These are phyloP conservation scores for Dentipellis sp. DNA, from an alignment of 768 basidiomycete species.

Conservation along the genomic window DNA sequence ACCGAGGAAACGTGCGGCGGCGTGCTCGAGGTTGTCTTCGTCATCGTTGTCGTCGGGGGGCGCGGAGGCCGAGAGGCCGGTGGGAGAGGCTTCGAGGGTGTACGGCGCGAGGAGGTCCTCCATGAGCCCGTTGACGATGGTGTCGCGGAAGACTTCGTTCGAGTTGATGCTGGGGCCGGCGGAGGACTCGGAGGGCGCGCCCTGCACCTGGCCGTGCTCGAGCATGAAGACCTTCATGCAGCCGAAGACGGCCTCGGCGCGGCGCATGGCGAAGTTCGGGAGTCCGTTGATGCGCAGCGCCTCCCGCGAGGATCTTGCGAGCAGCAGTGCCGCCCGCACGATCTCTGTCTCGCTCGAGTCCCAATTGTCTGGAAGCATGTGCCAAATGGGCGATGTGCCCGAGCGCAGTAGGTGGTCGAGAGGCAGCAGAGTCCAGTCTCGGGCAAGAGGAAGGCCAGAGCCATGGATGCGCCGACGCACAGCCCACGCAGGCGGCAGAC, in stretches of 20 bases:
- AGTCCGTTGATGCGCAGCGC: slow-evolving; percentile 35
- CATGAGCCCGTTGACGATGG: slow-evolving; percentile 50
- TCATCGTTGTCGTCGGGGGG: slow-evolving; percentile 11
- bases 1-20: slow-evolving; percentile 52
- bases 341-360: slow-evolving; percentile 73
- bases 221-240: slow-evolving; percentile 97
- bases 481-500: slow-evolving; percentile 21
- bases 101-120: slow-evolving; percentile 48
- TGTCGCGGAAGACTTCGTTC: slow-evolving; percentile 75
- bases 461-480: slow-evolving; percentile 1
- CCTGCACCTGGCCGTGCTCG: slow-evolving; percentile 62
- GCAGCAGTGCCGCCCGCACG: slow-evolving; percentile 54
- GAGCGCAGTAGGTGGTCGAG: slow-evolving; percentile 78
- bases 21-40: slow-evolving; percentile 36
- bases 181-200: slow-evolving; percentile 20
- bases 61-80: slow-evolving; percentile 10
- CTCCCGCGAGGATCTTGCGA: slow-evolving; percentile 44
- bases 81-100: slow-evolving; percentile 24
- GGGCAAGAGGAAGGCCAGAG: slow-evolving; percentile 36
- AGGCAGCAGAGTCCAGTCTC: slow-evolving; percentile 63
- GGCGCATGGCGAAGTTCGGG: slow-evolving; percentile 30
- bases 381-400: slow-evolving; percentile 62
- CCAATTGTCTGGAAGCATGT: slow-evolving; percentile 60
- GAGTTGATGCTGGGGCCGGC: neutral
- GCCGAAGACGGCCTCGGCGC: slow-evolving; percentile 56